Evolutionary conservation across 2,329 filamentous ascomycete species (phyloP).

Genomic region (Xylaria hypoxylon): DNA sequence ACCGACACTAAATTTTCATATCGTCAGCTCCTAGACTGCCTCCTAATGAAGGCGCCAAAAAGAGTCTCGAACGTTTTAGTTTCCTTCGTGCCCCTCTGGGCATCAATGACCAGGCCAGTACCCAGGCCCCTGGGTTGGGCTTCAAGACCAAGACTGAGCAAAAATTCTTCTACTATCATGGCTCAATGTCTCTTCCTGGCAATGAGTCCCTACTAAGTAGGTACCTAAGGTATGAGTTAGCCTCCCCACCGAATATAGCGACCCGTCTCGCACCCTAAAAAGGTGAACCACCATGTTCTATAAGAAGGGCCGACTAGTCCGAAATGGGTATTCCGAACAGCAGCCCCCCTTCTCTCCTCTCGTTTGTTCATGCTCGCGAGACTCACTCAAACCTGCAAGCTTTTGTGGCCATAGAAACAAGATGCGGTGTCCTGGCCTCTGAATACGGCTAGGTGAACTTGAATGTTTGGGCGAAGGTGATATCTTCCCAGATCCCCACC

Average conservation of each 20-base stretch:
- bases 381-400: conserved; percentile 3
- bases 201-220: conserved; percentile 6
- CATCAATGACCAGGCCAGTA: conserved; percentile 13
- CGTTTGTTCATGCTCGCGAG: neutral
- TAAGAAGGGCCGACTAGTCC: conserved; percentile 26
- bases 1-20: neutral
- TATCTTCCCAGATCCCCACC: conserved; percentile 8
- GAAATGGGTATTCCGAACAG: conserved; percentile 31
- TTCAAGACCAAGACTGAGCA: conserved; percentile 32
- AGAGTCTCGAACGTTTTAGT: conserved; percentile 17
- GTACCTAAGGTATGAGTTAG: conserved; percentile 6
- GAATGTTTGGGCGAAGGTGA: neutral
- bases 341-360: conserved; percentile 4
- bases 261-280: conserved; percentile 9
- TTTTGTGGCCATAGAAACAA: neutral
- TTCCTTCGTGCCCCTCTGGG: conserved; percentile 8
- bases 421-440: neutral
- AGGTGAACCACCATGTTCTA: conserved; percentile 20
- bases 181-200: conserved; percentile 10
- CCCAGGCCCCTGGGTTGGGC: conserved; percentile 26
- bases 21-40: neutral
- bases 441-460: neutral
- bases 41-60: neutral
- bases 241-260: conserved; percentile 11
- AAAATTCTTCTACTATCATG: conserved; percentile 5